A percentile compares a stretch with the other conserved stretches of the same genome.
These are phyloP conservation scores for Fusarium bactridioides DNA, from an alignment of 2,329 filamentous ascomycete species.

Conservation along the genomic window DNA sequence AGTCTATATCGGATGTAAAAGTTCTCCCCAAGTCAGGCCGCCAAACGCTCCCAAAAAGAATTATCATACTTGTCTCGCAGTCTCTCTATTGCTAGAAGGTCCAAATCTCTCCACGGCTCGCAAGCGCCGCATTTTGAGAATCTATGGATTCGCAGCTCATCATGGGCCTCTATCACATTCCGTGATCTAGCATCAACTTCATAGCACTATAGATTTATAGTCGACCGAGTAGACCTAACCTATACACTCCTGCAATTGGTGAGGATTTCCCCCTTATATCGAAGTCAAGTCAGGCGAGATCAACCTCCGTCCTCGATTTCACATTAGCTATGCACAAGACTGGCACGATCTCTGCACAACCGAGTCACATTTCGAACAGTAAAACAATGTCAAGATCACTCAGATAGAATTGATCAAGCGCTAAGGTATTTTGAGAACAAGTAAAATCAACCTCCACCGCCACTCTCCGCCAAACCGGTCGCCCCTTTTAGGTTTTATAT, in stretches of 20 bases:
- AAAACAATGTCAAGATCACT: background rate
- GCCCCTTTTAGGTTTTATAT: conserved; percentile 43
- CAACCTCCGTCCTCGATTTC: background rate
- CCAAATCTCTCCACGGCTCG: background rate
- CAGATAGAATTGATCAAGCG: conserved; percentile 16
- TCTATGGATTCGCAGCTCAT: background rate
- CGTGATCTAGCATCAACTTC: background rate
- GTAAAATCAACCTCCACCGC: conserved; percentile 45
- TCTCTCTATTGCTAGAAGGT: background rate
- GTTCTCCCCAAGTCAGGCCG: background rate
- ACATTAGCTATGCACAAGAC: background rate
- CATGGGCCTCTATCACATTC: background rate
- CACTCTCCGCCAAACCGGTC: conserved; percentile 48
- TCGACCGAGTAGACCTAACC: background rate
- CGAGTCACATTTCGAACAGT: background rate
- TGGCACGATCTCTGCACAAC: background rate
- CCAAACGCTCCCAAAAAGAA: background rate
- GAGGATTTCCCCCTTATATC: background rate
- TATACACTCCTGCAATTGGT: background rate
- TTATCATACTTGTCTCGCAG: background rate
- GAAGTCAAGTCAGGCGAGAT: background rate
- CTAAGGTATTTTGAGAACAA: conserved; percentile 19
- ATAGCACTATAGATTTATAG: background rate
- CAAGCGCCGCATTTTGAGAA: background rate
- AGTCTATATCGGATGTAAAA: background rate